Conservation (phyloP, 768 basidiomycete species). For the Rossbeevera mucosa region DNA sequence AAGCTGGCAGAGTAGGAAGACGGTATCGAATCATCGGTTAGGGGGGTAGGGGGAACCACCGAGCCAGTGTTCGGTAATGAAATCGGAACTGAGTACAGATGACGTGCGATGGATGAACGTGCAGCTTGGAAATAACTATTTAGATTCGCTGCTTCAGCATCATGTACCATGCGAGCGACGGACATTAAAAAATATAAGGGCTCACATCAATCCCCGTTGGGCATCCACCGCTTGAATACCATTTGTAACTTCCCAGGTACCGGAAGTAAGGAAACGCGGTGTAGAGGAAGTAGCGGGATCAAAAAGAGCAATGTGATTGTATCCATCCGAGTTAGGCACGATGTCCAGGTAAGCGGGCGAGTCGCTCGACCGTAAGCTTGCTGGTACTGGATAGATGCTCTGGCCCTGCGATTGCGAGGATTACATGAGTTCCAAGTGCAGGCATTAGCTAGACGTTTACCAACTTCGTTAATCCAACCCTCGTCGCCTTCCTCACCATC, state of each 20-base stretch:
- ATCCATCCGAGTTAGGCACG: conserved; percentile 76
- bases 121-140: conserved; percentile 85
- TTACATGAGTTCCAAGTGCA: conserved; percentile 8
- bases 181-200: conserved; percentile 28
- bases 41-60: conserved; percentile 36
- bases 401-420: conserved; percentile 44
- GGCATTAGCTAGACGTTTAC: conserved; percentile 26
- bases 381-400: conserved; percentile 55
- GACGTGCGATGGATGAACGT: conserved; percentile 76
- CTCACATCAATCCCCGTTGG: conserved; percentile 67
- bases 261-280: conserved; percentile 81
- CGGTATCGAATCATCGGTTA: conserved; percentile 49
- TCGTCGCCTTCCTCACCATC: conserved; percentile 84
- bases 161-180: conserved; percentile 19
- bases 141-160: conserved; percentile 18
- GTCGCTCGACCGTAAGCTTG: conserved; percentile 36
- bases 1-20: conserved; percentile 67
- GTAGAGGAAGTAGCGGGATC: conserved; percentile 62
- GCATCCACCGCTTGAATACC: conserved; percentile 70
- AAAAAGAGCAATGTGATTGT: conserved; percentile 90
- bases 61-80: conserved; percentile 41
- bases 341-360: conserved; percentile 84
- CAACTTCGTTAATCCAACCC: conserved; percentile 90
- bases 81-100: conserved; percentile 77
- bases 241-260: conserved; percentile 85